These are phyloP conservation scores for Neurospora tetraspora DNA, from an alignment of 495 filamentous ascomycete species.

Conservation along the genomic window DNA sequence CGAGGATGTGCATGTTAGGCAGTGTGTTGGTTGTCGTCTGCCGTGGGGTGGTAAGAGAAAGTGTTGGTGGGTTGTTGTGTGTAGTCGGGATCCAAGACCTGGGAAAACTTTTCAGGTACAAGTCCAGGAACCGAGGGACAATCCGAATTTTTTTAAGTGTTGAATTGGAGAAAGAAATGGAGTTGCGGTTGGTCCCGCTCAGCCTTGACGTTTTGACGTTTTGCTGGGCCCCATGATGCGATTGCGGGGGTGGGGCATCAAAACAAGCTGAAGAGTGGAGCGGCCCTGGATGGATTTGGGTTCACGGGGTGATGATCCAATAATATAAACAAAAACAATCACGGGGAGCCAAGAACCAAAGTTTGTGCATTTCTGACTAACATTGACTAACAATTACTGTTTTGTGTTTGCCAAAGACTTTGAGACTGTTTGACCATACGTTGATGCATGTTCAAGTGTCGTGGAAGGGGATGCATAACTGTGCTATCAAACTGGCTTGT, in stretches of 20 bases:
- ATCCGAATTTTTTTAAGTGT: neutral
- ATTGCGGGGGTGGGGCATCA: neutral
- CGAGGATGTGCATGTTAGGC: constrained; percentile 32
- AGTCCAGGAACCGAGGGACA: neutral
- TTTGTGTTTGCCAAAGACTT: neutral
- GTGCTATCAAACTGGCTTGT: too few relatives aligned
- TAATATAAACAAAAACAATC: neutral
- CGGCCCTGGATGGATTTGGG: neutral
- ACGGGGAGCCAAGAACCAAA: neutral
- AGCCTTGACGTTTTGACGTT: constrained; percentile 2
- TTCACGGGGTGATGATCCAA: neutral
- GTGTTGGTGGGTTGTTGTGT: neutral
- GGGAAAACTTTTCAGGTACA: neutral
- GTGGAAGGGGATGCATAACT: neutral
- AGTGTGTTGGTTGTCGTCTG: neutral
- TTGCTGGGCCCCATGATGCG: neutral
- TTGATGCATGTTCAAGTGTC: neutral
- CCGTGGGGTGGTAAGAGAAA: too few relatives aligned
- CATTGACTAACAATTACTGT: neutral
- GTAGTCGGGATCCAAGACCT: neutral
- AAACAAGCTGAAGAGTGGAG: neutral
- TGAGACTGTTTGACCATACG: neutral
- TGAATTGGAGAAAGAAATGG: neutral
- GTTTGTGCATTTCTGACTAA: neutral
- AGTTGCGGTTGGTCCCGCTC: neutral